Percentiles rank a stretch among this genome's conserved stretches.
phyloP scores from a whole-genome alignment of 208 protist species.

The Leishmania turanica region DNA sequence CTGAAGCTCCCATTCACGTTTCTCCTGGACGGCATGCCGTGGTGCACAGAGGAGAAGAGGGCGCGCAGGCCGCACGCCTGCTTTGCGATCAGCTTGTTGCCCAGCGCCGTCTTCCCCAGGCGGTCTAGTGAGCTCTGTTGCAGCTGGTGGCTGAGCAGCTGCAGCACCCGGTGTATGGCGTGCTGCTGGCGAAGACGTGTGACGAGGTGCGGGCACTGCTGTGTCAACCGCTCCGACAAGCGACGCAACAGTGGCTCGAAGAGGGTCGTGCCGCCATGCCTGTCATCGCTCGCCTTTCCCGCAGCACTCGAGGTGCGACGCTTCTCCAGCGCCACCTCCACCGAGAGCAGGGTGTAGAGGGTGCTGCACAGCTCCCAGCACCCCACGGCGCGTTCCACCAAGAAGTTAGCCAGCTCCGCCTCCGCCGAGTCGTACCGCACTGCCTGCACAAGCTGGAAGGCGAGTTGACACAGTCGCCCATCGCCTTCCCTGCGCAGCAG shows the following conservation, averaged over 20 bases:
- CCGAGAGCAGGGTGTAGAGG: conserved; percentile 66
- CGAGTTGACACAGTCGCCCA: conserved; percentile 44
- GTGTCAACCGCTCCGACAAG: conserved; percentile 35
- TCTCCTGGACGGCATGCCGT: background rate
- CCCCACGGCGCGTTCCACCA: conserved; percentile 54
- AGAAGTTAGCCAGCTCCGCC: conserved; percentile 49
- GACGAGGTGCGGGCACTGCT: conserved; percentile 47
- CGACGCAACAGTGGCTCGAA: conserved; percentile 36
- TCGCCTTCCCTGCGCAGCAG: conserved; percentile 54
- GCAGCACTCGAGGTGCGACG: conserved; percentile 6
- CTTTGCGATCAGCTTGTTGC: conserved; percentile 48
- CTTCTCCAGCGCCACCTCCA: conserved; percentile 52
- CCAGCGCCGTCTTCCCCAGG: conserved; percentile 45
- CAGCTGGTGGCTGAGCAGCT: conserved; percentile 36
- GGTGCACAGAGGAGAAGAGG: conserved; percentile 41
- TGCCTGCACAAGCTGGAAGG: conserved; percentile 81
- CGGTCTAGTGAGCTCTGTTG: conserved; percentile 46
- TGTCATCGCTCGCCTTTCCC: conserved; percentile 3
- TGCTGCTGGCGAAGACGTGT: conserved; percentile 55
- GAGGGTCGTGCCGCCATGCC: conserved; percentile 12
- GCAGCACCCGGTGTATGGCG: conserved; percentile 46
- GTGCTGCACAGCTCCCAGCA: conserved; percentile 84
- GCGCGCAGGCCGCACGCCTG: conserved; percentile 57
- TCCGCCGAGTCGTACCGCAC: conserved; percentile 70
- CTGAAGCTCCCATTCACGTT: conserved; percentile 5